Base-by-base conservation (phyloP, 83 land plant species). In the Picea abies region DNA sequence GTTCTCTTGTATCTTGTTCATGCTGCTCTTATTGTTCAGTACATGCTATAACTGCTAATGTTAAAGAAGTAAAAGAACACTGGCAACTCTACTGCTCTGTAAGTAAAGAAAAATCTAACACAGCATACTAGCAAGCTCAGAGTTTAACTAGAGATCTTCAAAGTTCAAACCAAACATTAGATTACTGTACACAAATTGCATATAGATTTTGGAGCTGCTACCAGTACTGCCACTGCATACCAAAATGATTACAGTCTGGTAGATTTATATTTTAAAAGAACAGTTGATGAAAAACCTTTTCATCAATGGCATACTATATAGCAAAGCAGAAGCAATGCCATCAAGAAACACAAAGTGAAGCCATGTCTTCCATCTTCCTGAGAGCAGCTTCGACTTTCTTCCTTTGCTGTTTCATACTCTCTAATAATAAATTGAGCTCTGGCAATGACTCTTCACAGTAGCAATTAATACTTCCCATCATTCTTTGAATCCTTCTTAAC, bases 401-500 rank as follows among this genome's bases (percentile, higher is more conserved):
- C 58, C 77, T 73, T 44, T 73, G 77, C 8, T 73, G 77, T 73
- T 73, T 73, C 58, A 73, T 44, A n/a, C 4, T 73, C 77, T n/a
- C 58, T 41, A 73, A 25, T 44, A 73, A 73, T 22, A 4, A 41
- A 73, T 23, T 39, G 47, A 73, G 77, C 29, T 73, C 77, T 22
- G 77, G 58, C 58, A 73, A 44, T 44, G 77, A 73, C 47, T 73
- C 77, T 73, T 73, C 77, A 44, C 77, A 73, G 58, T 22, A 73
- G 26, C 26, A 44, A 73, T 73, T 73, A 44, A 73, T 73, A 73
- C 19, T n/a, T 39, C 77, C 26, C 14, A 73, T 73, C 77, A 44
- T 44, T 47, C 15, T 41, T 73, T 73, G 77, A 22, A 73, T 73
- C 44, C 77, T 73, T 73, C n/a, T 73, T 9, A 73, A 73, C 56